phyloP scores from a whole-genome alignment of 331 rosid species.

The Acacia pycnantha region DNA sequence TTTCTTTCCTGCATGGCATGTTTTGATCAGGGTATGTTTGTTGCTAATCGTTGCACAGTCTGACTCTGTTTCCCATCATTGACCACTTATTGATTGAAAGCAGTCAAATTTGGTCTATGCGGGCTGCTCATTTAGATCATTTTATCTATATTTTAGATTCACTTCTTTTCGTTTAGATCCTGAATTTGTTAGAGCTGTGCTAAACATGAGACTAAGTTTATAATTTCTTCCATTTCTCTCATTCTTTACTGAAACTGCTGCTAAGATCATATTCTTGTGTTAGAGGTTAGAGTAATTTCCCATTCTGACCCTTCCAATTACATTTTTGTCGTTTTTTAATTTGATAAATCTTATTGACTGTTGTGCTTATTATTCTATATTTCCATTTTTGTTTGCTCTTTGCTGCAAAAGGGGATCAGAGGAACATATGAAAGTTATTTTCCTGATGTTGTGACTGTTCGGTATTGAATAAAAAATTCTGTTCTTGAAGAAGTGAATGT shows the following conservation, averaged over 20 bases:
- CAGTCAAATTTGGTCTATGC: neutral
- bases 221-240: neutral
- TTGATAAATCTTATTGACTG: neutral
- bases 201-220: neutral
- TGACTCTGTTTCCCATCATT: neutral
- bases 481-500: neutral
- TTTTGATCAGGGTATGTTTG: neutral
- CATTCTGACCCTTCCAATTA: neutral
- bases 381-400: constrained; percentile 6
- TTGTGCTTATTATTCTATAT: constrained; percentile 2
- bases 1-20: neutral
- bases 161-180: neutral
- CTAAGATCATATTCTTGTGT: neutral
- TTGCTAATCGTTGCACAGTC: neutral
- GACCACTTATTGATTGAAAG: neutral
- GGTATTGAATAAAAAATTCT: neutral
- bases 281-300: neutral
- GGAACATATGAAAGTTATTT: constrained; percentile 7
- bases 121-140: neutral
- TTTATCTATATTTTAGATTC: neutral
- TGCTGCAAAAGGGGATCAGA: neutral
- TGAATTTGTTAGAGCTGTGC: neutral
- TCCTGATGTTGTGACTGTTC: constrained; percentile 6
- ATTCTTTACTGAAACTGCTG: neutral
- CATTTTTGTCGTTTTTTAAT: neutral